Percentiles rank a stretch among this genome's conserved stretches.
Conservation (phyloP, 2,329 filamentous ascomycete species). For the Penicillium sp. region DNA sequence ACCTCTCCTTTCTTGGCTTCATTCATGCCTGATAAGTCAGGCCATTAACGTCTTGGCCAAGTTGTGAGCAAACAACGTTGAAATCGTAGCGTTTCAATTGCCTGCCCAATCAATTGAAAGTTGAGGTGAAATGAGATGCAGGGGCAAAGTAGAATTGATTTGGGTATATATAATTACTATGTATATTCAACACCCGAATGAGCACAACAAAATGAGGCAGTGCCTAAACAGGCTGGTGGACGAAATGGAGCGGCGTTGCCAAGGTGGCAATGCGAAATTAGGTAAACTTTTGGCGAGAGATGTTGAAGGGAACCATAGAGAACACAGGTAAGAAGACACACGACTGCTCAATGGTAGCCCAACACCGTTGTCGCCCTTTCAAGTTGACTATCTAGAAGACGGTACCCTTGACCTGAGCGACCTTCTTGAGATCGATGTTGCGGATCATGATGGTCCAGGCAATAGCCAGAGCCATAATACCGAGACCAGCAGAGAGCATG, state of each 20-base stretch:
- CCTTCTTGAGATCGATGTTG: slow-evolving; percentile 53
- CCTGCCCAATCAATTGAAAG: too few species aligned
- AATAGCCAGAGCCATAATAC: slow-evolving; percentile 45
- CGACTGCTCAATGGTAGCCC: too few species aligned
- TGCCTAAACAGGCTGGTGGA: too few species aligned
- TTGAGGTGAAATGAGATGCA: neutral
- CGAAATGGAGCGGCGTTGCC: neutral
- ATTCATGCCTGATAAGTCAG: neutral
- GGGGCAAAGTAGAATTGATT: neutral
- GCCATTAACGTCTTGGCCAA: neutral
- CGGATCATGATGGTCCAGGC: slow-evolving; percentile 48
- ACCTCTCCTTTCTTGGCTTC: neutral
- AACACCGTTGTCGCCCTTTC: neutral
- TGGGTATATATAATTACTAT: slow-evolving; percentile 1
- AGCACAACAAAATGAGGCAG: neutral
- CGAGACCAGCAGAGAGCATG: slow-evolving; percentile 54
- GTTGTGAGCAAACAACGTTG: neutral
- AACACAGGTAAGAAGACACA: neutral
- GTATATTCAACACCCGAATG: neutral
- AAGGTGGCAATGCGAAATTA: neutral
- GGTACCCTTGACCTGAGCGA: slow-evolving; percentile 52
- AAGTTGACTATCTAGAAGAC: slow-evolving; percentile 44
- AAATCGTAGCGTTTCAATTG: neutral
- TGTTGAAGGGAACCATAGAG: neutral
- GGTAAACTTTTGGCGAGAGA: neutral